phyloP scores from a whole-genome alignment of 164 flowering plant species.

The Malania oleifera region DNA sequence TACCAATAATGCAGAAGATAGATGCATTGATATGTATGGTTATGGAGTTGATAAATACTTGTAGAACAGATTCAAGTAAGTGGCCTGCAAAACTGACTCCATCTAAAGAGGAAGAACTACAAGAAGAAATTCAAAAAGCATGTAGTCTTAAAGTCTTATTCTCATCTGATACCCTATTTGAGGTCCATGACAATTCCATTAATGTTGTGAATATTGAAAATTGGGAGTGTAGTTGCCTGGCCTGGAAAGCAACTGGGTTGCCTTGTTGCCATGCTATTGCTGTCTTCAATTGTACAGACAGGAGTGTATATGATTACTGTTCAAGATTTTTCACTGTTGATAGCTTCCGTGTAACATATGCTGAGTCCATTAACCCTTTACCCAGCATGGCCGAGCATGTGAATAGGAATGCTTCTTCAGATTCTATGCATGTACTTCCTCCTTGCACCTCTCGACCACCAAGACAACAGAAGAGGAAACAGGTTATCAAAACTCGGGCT shows the following conservation, averaged over 20 bases:
- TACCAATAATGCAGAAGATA: slow-evolving; percentile 38
- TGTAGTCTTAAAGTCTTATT: slow-evolving; percentile 35
- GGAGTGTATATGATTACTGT: slow-evolving; percentile 44
- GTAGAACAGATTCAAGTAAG: slow-evolving; percentile 22
- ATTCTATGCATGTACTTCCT: slow-evolving; percentile 32
- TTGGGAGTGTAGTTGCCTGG: slow-evolving; percentile 46
- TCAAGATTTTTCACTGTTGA: slow-evolving; percentile 39
- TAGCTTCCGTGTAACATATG: slow-evolving; percentile 34
- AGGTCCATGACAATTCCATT: slow-evolving; percentile 42
- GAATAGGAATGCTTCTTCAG: slow-evolving; percentile 17
- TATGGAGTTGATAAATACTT: slow-evolving; percentile 29
- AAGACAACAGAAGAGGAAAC: slow-evolving; percentile 28
- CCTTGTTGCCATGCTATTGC: slow-evolving; percentile 73
- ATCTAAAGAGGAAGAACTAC: slow-evolving; percentile 39
- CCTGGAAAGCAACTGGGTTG: slow-evolving; percentile 50
- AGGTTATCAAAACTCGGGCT: slow-evolving; percentile 9
- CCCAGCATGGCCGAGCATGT: slow-evolving; percentile 17
- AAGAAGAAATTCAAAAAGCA: slow-evolving; percentile 34
- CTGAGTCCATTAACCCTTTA: slow-evolving; percentile 41
- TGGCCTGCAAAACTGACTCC: slow-evolving; percentile 52
- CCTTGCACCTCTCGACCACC: slow-evolving; percentile 32
- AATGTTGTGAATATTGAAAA: slow-evolving; percentile 42
- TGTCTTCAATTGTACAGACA: slow-evolving; percentile 35
- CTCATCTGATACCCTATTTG: slow-evolving; percentile 45
- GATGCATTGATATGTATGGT: slow-evolving; percentile 23